Evolutionary conservation across 2,329 filamentous ascomycete genomes (phyloP).

Genomic region (Penicillium sp.): DNA sequence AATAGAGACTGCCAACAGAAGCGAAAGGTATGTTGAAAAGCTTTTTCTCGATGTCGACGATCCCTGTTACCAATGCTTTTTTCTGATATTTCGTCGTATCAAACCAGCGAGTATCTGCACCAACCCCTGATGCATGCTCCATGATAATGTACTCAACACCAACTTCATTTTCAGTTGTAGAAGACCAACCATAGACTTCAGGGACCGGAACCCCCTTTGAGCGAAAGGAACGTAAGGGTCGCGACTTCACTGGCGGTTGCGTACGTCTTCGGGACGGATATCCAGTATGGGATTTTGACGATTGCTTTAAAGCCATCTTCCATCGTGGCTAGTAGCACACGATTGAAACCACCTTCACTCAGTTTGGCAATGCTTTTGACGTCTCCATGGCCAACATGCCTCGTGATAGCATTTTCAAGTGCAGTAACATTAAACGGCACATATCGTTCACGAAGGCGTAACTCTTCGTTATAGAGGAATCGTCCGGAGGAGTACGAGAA

Average conservation of each 20-base stretch:
- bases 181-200: constrained; percentile 22
- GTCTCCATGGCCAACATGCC: not conserved
- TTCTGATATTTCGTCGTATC: constrained; percentile 17
- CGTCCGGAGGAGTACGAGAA: constrained; percentile 12
- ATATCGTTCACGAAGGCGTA: constrained; percentile 15
- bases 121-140: constrained; percentile 16
- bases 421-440: constrained; percentile 11
- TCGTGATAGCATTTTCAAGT: constrained; percentile 3
- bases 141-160: constrained; percentile 27
- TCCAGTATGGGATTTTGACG: constrained; percentile 22
- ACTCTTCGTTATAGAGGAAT: constrained; percentile 16
- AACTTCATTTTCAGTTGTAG: constrained; percentile 19
- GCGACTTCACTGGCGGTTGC: constrained; percentile 25
- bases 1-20: constrained; percentile 20
- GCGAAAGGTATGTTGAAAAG: constrained; percentile 19
- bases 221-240: constrained; percentile 20
- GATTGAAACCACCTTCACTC: constrained; percentile 21
- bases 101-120: constrained; percentile 19
- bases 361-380: constrained; percentile 6
- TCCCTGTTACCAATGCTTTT: constrained; percentile 13
- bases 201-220: constrained; percentile 19
- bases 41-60: constrained; percentile 21
- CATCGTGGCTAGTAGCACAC: constrained; percentile 19
- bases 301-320: constrained; percentile 21
- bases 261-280: constrained; percentile 18